phyloP scores from a whole-genome alignment of 1,284 basidiomycete genomes.

The Ceratobasidium sp. region DNA sequence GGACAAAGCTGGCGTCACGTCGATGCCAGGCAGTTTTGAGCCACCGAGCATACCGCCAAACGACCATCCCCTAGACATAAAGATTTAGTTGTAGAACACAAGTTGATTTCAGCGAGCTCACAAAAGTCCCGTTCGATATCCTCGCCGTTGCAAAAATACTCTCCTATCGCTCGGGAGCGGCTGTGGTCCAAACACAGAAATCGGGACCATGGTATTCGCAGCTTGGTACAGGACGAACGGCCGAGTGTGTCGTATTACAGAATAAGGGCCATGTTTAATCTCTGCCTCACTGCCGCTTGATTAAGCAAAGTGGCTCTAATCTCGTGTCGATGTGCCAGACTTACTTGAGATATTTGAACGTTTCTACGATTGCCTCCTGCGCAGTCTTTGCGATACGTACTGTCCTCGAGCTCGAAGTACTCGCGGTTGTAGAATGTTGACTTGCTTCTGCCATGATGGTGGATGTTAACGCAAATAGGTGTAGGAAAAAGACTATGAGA shows the following conservation, averaged over 20 bases:
- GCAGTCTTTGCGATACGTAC: slow-evolving; percentile 29
- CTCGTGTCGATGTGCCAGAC: neutral
- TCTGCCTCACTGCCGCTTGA: slow-evolving; percentile 5
- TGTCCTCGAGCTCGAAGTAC: slow-evolving; percentile 1
- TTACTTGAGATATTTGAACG: slow-evolving; percentile 34
- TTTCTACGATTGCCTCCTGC: slow-evolving; percentile 33
- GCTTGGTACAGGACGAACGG: slow-evolving; percentile 46
- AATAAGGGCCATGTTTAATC: slow-evolving; percentile 33
- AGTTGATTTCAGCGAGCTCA: neutral
- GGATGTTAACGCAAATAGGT: neutral
- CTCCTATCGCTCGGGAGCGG: slow-evolving; percentile 47
- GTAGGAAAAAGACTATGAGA: slow-evolving; percentile 3
- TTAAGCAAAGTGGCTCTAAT: neutral
- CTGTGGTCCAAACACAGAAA: slow-evolving; percentile 43
- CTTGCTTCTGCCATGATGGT: neutral
- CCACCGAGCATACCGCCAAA: slow-evolving; percentile 54
- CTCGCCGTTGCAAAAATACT: slow-evolving; percentile 53
- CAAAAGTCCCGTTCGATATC: slow-evolving; percentile 54
- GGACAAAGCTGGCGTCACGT: slow-evolving; percentile 53
- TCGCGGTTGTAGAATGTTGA: slow-evolving; percentile 4
- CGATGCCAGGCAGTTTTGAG: slow-evolving; percentile 53
- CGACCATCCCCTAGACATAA: slow-evolving; percentile 51
- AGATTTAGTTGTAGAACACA: neutral
- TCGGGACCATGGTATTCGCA: slow-evolving; percentile 43
- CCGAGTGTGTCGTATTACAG: slow-evolving; percentile 42